Evolutionary conservation across 345 rosid genomes (phyloP).

Genomic region (Geranium brycei): DNA sequence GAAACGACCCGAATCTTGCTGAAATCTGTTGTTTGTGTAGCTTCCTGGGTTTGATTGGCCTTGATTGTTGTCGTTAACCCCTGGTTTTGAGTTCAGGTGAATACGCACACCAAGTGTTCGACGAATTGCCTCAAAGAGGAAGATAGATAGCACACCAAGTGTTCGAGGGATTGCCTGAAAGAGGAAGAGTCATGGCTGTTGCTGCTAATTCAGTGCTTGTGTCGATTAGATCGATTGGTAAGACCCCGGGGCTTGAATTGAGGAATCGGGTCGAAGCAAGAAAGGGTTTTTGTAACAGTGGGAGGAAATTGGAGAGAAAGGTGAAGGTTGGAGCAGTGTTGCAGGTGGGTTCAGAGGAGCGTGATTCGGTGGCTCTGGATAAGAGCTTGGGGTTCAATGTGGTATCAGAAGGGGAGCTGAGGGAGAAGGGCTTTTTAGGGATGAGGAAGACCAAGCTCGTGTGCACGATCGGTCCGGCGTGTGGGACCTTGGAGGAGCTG

Average conservation of each 20-base stretch:
- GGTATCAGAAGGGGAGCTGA: constrained; percentile 39
- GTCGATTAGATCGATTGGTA: neutral
- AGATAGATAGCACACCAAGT: neutral
- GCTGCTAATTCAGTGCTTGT: neutral
- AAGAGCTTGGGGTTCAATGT: constrained; percentile 29
- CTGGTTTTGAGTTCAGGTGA: neutral
- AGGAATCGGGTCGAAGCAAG: neutral
- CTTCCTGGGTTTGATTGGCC: neutral
- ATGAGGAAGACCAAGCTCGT: constrained; percentile 68
- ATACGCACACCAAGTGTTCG: neutral
- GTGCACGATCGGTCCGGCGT: constrained; percentile 64
- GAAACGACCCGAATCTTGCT: neutral
- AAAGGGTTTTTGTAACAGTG: neutral
- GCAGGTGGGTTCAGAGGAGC: neutral
- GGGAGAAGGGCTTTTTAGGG: constrained; percentile 53
- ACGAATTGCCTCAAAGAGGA: neutral
- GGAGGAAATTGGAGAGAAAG: neutral
- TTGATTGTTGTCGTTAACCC: neutral
- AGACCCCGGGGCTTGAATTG: neutral
- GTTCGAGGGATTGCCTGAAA: neutral
- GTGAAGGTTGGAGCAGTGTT: neutral
- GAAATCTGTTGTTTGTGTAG: neutral
- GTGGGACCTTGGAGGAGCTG: constrained; percentile 40
- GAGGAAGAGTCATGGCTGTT: neutral
- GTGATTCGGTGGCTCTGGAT: neutral